Base-by-base conservation (phyloP, 768 basidiomycete genomes). In the Pleurotus platypus region DNA sequence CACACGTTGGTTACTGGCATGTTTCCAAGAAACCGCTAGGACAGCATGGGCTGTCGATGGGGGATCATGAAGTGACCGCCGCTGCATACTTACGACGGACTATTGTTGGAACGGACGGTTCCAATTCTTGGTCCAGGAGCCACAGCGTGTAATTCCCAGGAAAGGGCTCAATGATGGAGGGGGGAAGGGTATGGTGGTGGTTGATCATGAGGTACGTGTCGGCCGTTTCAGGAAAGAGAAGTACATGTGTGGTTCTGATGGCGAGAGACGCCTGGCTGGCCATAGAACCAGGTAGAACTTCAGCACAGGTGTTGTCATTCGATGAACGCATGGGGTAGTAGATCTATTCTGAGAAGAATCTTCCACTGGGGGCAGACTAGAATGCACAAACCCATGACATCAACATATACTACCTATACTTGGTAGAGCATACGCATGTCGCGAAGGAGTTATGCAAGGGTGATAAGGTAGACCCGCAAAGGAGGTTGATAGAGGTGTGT, bases 391-490 rank as follows among this genome's bases (percentile, higher is more conserved):
- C 35, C 15, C 39, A 40, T 42, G 42, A 42, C 16, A 12, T 26
- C 18, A 18, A 39, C 51, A 39, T 40, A 54, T 11, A 9, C 39
- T 54, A n/a, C 26, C 49, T 38, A 40, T 24, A 37, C 15, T 24
- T 20, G 16, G 15, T 15, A 20, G 16, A 8, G 39, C 51, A 54
- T 54, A 42, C 42, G 51, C 26, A 24, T 38, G 51, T 20, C 22
- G n/a, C 20, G 24, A 42, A 22, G 51, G 37, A 54, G 24, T 54
- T 37, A 54, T 46, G 45, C 30, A 11, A 11, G 30, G 12, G 18
- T 48, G 55, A 49, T 26, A 56, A 46, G 16, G 30, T 56, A n/a
- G 24, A 26, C 45, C 27, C 24, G 47, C 49, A 35, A 35, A 35
- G 30, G 30, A 35, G 30, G 30, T 35, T 35, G 30, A 35, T 35